Base-by-base conservation (phyloP, 139 green algal species). In the Chlamydomonas sp. region DNA sequence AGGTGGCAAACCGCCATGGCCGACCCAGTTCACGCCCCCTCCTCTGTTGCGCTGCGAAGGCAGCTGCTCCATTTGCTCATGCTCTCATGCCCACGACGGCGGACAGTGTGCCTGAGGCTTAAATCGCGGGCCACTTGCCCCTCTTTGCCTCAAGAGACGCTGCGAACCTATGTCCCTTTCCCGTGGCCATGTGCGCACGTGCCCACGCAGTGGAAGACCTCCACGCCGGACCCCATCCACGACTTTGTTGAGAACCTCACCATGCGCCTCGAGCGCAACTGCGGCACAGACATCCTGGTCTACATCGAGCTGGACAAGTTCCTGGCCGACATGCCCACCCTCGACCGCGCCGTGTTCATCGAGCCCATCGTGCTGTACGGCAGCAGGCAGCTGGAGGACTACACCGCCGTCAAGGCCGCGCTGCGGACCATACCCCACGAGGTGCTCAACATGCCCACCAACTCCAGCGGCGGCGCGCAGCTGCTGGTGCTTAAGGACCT, bases 291-390 rank as follows among this genome's bases (percentile, higher is more conserved):
- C 67, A 59, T 85, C 14, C 61, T 17, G 3, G 67, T 85, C 18
- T 78, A 69, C 80, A 59, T 85, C 63, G 68, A 78, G 80, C 80
- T 85, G 68, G 58, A 59, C 58, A 1, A 8, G 58, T 59, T 85
- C 31, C 18, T 57, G 15, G 58, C 58, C 58, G 80, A 17, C 5
- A 31, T 85, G 68, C 67, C 80, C 68, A 20, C 16, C 58, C 20
- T 85, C 15, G 20, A 68, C 49, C 67, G 80, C 1, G 68, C 62
- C 1, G 58, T 85, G 17, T 85, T 85, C 68, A 18, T 85, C 17
- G 80, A 85, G 80, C 80, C 80, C 16, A 17, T 85, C 4, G 58
- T 85, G 58, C 80, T 85, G 58, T 58, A 66, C 6, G 80, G 68
- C 31, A 16, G 9, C 59, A 1, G 0, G 17, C n/a, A 85, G 80